phyloP scores from a whole-genome alignment of 1,284 basidiomycete genomes.

The Irpex sp. region DNA sequence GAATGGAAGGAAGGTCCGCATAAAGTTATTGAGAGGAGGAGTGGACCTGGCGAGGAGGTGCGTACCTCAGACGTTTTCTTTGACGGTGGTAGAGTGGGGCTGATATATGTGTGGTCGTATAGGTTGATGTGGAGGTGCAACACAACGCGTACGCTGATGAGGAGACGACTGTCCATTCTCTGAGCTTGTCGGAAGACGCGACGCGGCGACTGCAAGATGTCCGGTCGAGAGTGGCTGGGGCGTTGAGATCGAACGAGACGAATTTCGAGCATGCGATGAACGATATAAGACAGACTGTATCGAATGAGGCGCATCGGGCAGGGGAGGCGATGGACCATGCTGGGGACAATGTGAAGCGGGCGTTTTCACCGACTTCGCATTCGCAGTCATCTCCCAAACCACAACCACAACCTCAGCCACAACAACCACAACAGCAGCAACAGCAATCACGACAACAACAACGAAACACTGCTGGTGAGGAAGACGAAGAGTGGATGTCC shows the following conservation, averaged over 20 bases:
- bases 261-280: conserved; percentile 31
- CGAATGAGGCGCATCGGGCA: conserved; percentile 14
- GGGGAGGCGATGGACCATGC: conserved; percentile 18
- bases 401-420: neutral
- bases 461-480: conserved; percentile 21
- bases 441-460: neutral
- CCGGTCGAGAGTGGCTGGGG: neutral
- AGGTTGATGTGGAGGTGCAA: conserved; percentile 65
- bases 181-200: conserved; percentile 22
- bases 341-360: conserved; percentile 21
- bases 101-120: neutral
- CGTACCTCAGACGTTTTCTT: conserved; percentile 21
- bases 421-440: neutral
- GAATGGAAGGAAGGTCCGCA: conserved; percentile 74
- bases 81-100: too few relatives aligned
- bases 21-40: conserved; percentile 58
- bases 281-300: conserved; percentile 25
- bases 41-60: conserved; percentile 63
- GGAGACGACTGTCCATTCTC: conserved; percentile 22
- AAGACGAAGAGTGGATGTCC: conserved; percentile 47
- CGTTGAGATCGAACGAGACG: neutral
- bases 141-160: conserved; percentile 37
- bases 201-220: conserved; percentile 11
- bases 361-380: conserved; percentile 6
- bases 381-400: neutral